Base-by-base conservation (phyloP, 371 early-diverging fungal genomes). In the Mucor plumbeus region DNA sequence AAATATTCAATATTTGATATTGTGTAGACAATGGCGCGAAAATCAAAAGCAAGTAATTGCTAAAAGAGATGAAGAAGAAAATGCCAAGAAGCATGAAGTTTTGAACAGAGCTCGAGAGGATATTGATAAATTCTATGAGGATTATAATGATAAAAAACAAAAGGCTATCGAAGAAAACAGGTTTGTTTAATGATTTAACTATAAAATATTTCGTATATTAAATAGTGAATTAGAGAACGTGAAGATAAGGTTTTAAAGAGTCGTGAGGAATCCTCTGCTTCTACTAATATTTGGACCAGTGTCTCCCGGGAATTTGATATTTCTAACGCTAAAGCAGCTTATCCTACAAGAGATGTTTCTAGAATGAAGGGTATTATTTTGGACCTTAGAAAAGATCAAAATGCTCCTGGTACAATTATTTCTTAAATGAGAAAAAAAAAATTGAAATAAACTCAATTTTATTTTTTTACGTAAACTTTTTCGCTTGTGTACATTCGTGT, bases 41-140 rank as follows among this genome's bases (percentile, higher is more conserved):
- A 87, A 89, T 72, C 93, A 93, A 74, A 76, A 84, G 21, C 84
- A 84, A 39, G 64, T 81, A 2, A 87, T 97, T 60, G 87, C 83
- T 14, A 87, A 91, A 69, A 89, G 97, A 50, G 97, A 97, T 69
- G 82, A 84, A n/a, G 77, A 72, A 17, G 83, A 91, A 5, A 77
- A 83, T 55, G 74, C 67, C 5, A 92, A 90, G 69, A 91, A 93
- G 69, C 83, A 86, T 64, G 89, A 89, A 59, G 85, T 85, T 0
- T 75, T 94, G 9, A 76, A 83, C 11, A 73, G 84, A 44, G 97
- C 97, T 1, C 88, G 90, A 69, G 91, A 88, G 47, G 87, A 88
- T 7, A 88, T 97, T 65, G 96, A 97, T 69, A 85, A 88, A 59
- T 96, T 96, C 78, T 97, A 97, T 70, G 95, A 94, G 60, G 95